Evolutionary conservation across 768 basidiomycete species (phyloP), one percentile per base, ranked within the genome.

Genomic region (Russula emetica): DNA sequence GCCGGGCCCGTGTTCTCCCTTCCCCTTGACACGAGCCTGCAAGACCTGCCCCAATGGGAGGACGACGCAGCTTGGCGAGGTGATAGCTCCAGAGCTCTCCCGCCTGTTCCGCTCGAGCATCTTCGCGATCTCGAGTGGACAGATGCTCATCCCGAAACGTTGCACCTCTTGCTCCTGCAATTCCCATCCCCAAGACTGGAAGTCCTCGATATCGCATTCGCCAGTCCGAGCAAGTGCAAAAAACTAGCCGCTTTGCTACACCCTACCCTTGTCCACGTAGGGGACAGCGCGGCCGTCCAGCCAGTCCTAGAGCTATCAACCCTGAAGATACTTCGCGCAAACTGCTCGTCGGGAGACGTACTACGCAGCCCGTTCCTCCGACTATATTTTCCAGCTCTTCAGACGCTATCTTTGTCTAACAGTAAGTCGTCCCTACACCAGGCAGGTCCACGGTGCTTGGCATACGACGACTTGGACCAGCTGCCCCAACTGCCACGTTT

Each of bases 41-140:
- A 58, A 8, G 42, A 44, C 0, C 26, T 18, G 4, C n/a, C 36
- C 13, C 55, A 2, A 14, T 68, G 60, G 64, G 53, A 60, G 34
- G 42, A 50, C 5, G 42, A 62, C 13, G n/a, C 57, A 26, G 22
- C 47, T 20, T 68, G 67, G 67, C 38, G 40, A 1, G 26, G 28
- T 2, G 59, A 60, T 10, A 5, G 18, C 4, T 24, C 32, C 49
- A 45, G 32, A 8, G 55, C 38, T 4, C 55, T 68, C 30, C 56
- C 67, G 5, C 64, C 60, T 5, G 58, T 68, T 28, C 55, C 54
- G 10, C 64, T 68, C 32, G 60, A 49, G 32, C 45, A 47, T 24
- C 64, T 66, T 18, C 64, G 63, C n/a, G 64, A 68, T 58, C 24
- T 68, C 16, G 52, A 62, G 24, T 68, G 64, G 60, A 66, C 64